Percentiles rank a stretch among this genome's conserved stretches.
phyloP scores from a whole-genome alignment of 441 rosid genomes.

The Erodium texanum region DNA sequence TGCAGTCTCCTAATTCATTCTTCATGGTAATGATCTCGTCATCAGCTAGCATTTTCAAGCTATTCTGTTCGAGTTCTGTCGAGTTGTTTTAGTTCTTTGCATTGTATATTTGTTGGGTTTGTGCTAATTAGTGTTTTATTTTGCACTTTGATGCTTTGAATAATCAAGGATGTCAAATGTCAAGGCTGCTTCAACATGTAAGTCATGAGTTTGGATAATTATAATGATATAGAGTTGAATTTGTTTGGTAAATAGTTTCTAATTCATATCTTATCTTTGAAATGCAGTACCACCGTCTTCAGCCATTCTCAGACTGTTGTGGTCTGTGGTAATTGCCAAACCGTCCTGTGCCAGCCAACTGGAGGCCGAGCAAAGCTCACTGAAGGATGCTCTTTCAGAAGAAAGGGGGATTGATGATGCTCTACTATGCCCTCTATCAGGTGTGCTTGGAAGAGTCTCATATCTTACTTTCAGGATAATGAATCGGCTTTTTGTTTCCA shows the following conservation, averaged over 20 bases:
- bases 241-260: neutral
- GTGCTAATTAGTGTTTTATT: neutral
- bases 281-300: neutral
- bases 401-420: neutral
- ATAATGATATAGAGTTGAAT: neutral
- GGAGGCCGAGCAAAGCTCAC: neutral
- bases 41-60: neutral
- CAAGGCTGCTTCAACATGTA: slow-evolving; percentile 1
- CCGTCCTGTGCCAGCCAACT: neutral
- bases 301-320: neutral
- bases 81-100: too few species aligned
- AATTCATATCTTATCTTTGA: neutral
- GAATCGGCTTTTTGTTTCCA: neutral
- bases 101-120: neutral
- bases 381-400: neutral
- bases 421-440: neutral
- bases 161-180: neutral
- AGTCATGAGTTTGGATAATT: neutral
- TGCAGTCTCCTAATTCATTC: slow-evolving; percentile 58
- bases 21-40: slow-evolving; percentile 36
- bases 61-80: neutral
- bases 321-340: neutral
- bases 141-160: neutral
- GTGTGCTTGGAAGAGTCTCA: neutral
- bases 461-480: neutral